Percentiles rank a stretch among this genome's conserved stretches.
These are phyloP conservation scores for Onygenales sp. DNA, from an alignment of 2,329 filamentous ascomycete genomes.

Conservation along the genomic window DNA sequence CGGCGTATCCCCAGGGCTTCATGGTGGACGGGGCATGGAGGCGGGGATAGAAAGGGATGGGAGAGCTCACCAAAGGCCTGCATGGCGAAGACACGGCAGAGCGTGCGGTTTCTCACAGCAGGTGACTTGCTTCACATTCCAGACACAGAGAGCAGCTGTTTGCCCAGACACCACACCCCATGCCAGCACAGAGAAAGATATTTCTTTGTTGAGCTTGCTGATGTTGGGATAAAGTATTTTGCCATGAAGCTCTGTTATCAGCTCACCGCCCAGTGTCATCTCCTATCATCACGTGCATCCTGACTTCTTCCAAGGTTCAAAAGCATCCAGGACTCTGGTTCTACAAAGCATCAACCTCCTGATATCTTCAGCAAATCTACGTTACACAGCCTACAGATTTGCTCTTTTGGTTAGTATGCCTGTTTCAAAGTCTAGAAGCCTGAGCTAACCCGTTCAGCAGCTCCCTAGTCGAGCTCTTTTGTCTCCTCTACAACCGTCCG, in stretches of 20 bases:
- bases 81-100: constrained; percentile 18
- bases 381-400: not conserved
- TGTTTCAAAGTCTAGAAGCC: too few relatives aligned
- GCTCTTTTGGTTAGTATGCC: too few relatives aligned
- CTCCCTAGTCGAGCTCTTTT: too few relatives aligned
- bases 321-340: not conserved
- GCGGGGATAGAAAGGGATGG: constrained; percentile 8
- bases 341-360: not conserved
- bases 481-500: too few relatives aligned
- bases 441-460: too few relatives aligned
- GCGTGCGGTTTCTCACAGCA: not conserved
- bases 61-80: constrained; percentile 29
- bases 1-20: constrained; percentile 7
- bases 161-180: not conserved
- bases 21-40: constrained; percentile 1
- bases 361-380: not conserved
- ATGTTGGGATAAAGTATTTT: not conserved
- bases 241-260: not conserved
- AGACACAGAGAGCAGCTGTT: not conserved
- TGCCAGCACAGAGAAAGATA: not conserved
- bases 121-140: not conserved
- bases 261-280: not conserved
- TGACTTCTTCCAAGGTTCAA: too few relatives aligned
- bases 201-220: not conserved
- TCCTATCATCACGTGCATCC: not conserved